A percentile compares a stretch with the other conserved stretches of the same genome.
These are phyloP conservation scores for Hypocreales sp. DNA, from an alignment of 2,329 filamentous ascomycete species.

Conservation along the genomic window DNA sequence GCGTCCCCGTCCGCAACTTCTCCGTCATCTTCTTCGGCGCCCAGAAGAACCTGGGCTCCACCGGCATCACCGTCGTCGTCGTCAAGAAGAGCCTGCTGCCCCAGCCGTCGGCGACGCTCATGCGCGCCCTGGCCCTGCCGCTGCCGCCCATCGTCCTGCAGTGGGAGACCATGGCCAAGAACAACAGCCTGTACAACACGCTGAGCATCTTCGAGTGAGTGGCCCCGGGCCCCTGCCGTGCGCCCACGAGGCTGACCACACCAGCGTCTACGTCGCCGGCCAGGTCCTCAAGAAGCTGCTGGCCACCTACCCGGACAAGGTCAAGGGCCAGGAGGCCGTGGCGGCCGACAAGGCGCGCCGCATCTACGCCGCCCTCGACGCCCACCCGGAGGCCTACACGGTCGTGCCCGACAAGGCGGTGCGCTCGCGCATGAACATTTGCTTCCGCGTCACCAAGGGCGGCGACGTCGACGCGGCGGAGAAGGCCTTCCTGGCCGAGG, in stretches of 20 bases:
- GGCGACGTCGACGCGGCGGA: constrained; percentile 54
- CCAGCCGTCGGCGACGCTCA: constrained; percentile 50
- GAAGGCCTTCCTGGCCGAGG: constrained; percentile 63
- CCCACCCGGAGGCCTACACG: constrained; percentile 54
- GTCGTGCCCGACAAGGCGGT: constrained; percentile 61
- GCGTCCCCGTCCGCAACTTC: constrained; percentile 64
- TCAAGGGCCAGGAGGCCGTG: constrained; percentile 61
- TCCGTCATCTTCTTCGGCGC: constrained; percentile 81
- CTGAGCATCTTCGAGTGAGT: constrained; percentile 74
- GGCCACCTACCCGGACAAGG: constrained; percentile 46
- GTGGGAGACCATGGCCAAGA: constrained; percentile 76
- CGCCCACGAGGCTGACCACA: neutral
- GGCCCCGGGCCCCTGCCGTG: no score
- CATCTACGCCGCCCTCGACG: constrained; percentile 67
- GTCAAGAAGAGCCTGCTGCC: constrained; percentile 69
- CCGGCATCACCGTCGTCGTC: constrained; percentile 76
- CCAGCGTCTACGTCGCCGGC: constrained; percentile 74
- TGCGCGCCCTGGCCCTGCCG: constrained; percentile 62
- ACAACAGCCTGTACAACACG: constrained; percentile 93
- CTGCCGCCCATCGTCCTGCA: constrained; percentile 67
- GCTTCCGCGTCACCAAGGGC: constrained; percentile 56
- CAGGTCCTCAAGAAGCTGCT: constrained; percentile 71
- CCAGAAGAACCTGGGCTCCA: constrained; percentile 83
- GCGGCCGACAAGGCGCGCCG: constrained; percentile 58
- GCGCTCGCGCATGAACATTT: constrained; percentile 88